phyloP scores from a whole-genome alignment of 176 grass and related monocot species.

The Aegilops tauschii region DNA sequence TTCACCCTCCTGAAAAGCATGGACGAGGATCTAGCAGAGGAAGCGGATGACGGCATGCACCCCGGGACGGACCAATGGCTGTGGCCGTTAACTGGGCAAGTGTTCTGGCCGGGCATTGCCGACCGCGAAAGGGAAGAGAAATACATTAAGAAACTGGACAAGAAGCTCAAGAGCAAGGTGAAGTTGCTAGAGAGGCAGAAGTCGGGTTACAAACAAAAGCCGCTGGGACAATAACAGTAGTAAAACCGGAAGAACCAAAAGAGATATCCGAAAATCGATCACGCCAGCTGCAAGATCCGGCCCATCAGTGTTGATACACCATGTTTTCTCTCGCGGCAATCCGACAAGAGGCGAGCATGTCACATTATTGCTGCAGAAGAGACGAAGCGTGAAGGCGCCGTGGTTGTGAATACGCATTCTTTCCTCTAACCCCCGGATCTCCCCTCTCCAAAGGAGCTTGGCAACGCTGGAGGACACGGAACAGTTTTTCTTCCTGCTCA shows the following conservation, averaged over 20 bases:
- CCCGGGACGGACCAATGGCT: conserved; percentile 56
- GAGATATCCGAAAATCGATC: not conserved
- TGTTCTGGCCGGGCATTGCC: conserved; percentile 80
- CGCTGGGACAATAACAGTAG: conserved; percentile 57
- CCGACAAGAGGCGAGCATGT: not conserved
- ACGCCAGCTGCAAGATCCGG: not conserved
- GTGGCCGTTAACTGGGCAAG: conserved; percentile 86
- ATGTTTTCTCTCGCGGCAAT: not conserved
- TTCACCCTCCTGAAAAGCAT: conserved; percentile 83
- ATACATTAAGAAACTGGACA: conserved; percentile 81
- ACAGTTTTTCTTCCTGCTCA: conserved; percentile 25
- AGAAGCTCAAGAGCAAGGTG: conserved; percentile 82
- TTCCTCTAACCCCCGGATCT: conserved; percentile 26
- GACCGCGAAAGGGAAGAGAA: conserved; percentile 86
- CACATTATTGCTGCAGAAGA: conserved; percentile 3
- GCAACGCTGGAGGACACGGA: conserved; percentile 21
- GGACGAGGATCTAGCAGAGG: conserved; percentile 98
- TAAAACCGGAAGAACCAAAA: conserved; percentile 13
- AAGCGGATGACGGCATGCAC: conserved; percentile 84
- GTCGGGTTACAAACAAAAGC: conserved; percentile 93
- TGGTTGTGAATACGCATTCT: conserved; percentile 48
- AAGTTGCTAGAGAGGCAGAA: conserved; percentile 87
- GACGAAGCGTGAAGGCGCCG: not conserved
- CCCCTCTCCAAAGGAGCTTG: conserved; percentile 38
- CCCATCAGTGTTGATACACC: not conserved